Evolutionary conservation across 352 stramenopile species (phyloP).

Genomic region (Phytophthora constricta): DNA sequence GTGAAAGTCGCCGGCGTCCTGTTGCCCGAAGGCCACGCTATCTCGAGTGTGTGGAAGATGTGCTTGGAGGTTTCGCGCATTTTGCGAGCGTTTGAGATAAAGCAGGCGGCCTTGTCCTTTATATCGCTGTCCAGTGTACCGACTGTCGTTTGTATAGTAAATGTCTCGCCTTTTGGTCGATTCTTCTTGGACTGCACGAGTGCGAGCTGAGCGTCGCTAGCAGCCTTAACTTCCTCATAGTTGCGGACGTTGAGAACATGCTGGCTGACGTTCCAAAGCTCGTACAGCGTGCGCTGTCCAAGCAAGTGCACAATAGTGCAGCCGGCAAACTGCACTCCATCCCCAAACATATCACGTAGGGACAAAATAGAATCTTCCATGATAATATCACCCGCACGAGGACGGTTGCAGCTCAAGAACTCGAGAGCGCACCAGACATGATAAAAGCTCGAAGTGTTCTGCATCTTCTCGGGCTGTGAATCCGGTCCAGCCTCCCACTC

Average conservation of each 20-base stretch:
- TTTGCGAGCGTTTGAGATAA: slow-evolving; percentile 42
- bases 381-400: slow-evolving; percentile 11
- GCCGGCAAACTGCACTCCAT: slow-evolving; percentile 68
- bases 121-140: slow-evolving; percentile 61
- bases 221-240: slow-evolving; percentile 38
- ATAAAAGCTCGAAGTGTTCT: slow-evolving; percentile 59
- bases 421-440: slow-evolving; percentile 72
- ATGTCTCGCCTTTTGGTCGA: slow-evolving; percentile 23
- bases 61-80: slow-evolving; percentile 41
- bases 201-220: slow-evolving; percentile 13
- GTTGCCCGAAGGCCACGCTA: slow-evolving; percentile 31
- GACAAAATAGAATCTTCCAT: slow-evolving; percentile 15
- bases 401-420: slow-evolving; percentile 56
- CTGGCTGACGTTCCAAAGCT: slow-evolving; percentile 69
- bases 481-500: slow-evolving; percentile 45
- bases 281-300: slow-evolving; percentile 54
- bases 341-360: slow-evolving; percentile 52
- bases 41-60: slow-evolving; percentile 57
- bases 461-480: slow-evolving; percentile 53
- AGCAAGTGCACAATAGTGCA: slow-evolving; percentile 67
- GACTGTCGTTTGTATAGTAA: slow-evolving; percentile 22
- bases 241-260: slow-evolving; percentile 54
- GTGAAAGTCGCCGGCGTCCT: slow-evolving; percentile 15
- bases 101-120: slow-evolving; percentile 44
- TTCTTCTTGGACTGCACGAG: slow-evolving; percentile 24